These are phyloP conservation scores for Trichoderma breve DNA, from an alignment of 2,329 filamentous ascomycete species.

Conservation along the genomic window DNA sequence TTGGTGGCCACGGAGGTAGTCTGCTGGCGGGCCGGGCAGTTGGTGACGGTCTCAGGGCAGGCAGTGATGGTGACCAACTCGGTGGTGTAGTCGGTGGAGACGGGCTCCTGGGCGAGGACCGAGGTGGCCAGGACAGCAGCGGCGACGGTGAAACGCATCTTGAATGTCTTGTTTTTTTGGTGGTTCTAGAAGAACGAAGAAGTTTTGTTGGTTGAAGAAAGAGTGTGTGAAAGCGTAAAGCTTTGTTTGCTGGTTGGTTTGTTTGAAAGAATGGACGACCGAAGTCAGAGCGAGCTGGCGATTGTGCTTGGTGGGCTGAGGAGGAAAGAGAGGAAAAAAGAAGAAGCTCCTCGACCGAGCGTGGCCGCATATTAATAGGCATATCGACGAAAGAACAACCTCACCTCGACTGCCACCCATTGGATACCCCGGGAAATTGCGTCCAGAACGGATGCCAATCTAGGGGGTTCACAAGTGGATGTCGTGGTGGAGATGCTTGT, in stretches of 20 bases:
- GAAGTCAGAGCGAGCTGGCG: constrained; percentile 47
- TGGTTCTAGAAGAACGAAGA: constrained; percentile 31
- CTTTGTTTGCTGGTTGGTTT: constrained; percentile 30
- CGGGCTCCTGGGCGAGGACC: constrained; percentile 30
- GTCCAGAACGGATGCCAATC: constrained; percentile 23
- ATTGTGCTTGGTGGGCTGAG: constrained; percentile 46
- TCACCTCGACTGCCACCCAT: constrained; percentile 6
- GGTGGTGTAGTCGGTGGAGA: constrained; percentile 56
- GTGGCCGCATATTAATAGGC: constrained; percentile 48
- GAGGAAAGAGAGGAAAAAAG: constrained; percentile 31
- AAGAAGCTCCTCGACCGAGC: constrained; percentile 30
- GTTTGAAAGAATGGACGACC: constrained; percentile 57
- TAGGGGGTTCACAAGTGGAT: constrained; percentile 18
- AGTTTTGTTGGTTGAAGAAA: constrained; percentile 29
- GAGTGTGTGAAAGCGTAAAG: constrained; percentile 36
- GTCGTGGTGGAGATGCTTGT: constrained; percentile 18
- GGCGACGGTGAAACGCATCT: constrained; percentile 61
- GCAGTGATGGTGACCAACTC: constrained; percentile 60
- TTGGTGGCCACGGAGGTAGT: constrained; percentile 40
- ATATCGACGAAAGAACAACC: constrained; percentile 17
- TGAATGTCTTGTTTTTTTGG: constrained; percentile 42
- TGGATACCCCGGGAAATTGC: constrained; percentile 25
- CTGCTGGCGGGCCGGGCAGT: constrained; percentile 54
- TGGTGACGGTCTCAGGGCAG: constrained; percentile 57
- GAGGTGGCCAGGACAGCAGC: constrained; percentile 43